These are phyloP conservation scores for Penicillium verrucosum DNA, from an alignment of 2,329 filamentous ascomycete genomes.

Conservation along the genomic window DNA sequence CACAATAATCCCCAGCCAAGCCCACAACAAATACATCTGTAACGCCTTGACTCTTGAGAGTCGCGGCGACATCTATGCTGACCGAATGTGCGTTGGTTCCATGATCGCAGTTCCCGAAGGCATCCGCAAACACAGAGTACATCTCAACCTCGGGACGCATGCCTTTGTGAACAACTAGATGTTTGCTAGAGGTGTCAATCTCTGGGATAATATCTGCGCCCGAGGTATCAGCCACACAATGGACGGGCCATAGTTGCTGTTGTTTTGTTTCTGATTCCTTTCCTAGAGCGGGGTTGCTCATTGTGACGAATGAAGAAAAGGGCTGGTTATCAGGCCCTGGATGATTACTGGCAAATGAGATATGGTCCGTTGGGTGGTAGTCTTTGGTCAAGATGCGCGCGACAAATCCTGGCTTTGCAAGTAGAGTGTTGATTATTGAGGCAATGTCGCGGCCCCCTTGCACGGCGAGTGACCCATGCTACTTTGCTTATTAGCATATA, in stretches of 20 bases:
- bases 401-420: slow-evolving; percentile 63
- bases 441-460: slow-evolving; percentile 67
- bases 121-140: slow-evolving; percentile 88
- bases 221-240: slow-evolving; percentile 73
- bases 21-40: slow-evolving; percentile 85
- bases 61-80: slow-evolving; percentile 58
- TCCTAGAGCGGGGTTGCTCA: slow-evolving; percentile 48
- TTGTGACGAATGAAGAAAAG: slow-evolving; percentile 62
- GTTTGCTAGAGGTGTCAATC: slow-evolving; percentile 59
- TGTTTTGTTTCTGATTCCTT: slow-evolving; percentile 62
- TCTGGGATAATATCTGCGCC: slow-evolving; percentile 74
- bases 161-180: slow-evolving; percentile 74
- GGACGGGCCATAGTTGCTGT: slow-evolving; percentile 79
- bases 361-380: slow-evolving; percentile 77
- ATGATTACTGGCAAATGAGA: slow-evolving; percentile 87
- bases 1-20: slow-evolving; percentile 85
- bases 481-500: slow-evolving; percentile 1
- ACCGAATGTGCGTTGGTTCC: slow-evolving; percentile 33
- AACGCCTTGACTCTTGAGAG: slow-evolving; percentile 57
- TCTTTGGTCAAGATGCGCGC: slow-evolving; percentile 85
- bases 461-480: slow-evolving; percentile 88
- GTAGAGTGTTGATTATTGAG: slow-evolving; percentile 69
- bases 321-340: slow-evolving; percentile 59
- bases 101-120: slow-evolving; percentile 56
- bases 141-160: slow-evolving; percentile 73